Base-by-base conservation (phyloP, 108 stramenopile genomes). In the Fragilaria crotonensis region DNA sequence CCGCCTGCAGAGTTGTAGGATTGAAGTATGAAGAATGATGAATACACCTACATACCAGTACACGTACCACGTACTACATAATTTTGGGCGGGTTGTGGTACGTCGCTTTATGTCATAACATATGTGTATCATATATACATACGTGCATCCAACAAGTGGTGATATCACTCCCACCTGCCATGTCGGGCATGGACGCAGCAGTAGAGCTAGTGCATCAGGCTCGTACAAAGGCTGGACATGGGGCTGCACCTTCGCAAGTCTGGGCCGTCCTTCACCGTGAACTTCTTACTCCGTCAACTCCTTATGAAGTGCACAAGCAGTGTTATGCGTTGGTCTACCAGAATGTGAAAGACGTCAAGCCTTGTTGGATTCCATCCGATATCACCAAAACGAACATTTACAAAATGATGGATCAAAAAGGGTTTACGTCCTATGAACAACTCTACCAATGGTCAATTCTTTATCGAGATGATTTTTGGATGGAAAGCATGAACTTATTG, bases 381-480 rank as follows among this genome's bases (percentile, higher is more conserved):
- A 46, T 49, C 5, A 45, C 30, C 19, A 27, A 3, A 7, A 65
- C 63, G 3, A 71, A 71, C 51, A 71, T 71, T 26, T 51, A 59
- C 25, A 64, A 71, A 59, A 48, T 55, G 62, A 71, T 71, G 70
- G 9, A n/a, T 9, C 5, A 41, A 41, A 59, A 64, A 52, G 63
- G 50, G 2, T 59, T 71, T 47, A 27, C 28, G 21, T 57, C 4
- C 2, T 71, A 71, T 30, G 26, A 64, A 64, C 45, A 71, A 33
- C 64, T 71, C 29, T 71, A 71, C 41, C 26, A 60, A 18, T 71
- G 70, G 70, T 65, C 63, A 4, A 45, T 71, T 25, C 30, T 25
- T 14, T 25, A 32, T 19, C 55, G 70, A 14, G 63, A 71, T 29
- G 63, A 71, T 17, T 71, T 71, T 59, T 71, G 70, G 70, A 71